A percentile compares a stretch with the other conserved stretches of the same genome.
Conservation (phyloP, 768 basidiomycete species). For the Trametes punicea region DNA sequence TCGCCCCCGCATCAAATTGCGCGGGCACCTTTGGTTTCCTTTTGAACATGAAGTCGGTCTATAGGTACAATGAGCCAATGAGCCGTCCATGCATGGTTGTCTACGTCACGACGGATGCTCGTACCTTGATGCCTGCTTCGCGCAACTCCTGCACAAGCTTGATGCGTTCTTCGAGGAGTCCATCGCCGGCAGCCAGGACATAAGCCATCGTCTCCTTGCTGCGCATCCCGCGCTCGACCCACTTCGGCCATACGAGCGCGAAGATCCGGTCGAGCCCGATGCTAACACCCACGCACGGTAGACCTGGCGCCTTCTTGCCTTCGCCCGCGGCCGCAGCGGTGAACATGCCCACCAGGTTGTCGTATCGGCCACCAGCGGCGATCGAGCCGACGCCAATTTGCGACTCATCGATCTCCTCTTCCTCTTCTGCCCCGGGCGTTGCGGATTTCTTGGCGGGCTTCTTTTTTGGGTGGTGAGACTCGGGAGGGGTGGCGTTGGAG, state of each 20-base stretch:
- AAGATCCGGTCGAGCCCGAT: constrained; percentile 95
- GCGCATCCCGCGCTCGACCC: constrained; percentile 73
- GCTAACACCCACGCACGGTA: constrained; percentile 91
- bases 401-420: constrained; percentile 89
- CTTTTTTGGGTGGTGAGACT: constrained; percentile 37
- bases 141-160: constrained; percentile 75
- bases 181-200: constrained; percentile 89
- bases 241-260: constrained; percentile 84
- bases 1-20: constrained; percentile 90
- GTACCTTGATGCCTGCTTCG: constrained; percentile 83
- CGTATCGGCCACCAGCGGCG: constrained; percentile 97
- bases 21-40: constrained; percentile 82
- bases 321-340: constrained; percentile 74
- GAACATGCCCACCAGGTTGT: constrained; percentile 92
- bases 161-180: constrained; percentile 82
- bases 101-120: constrained; percentile 12
- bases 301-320: constrained; percentile 58
- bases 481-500: constrained; percentile 24
- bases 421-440: constrained; percentile 45
- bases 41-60: constrained; percentile 94
- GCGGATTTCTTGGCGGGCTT: constrained; percentile 43
- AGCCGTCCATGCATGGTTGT: not conserved
- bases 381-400: constrained; percentile 97
- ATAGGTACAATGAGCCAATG: constrained; percentile 7
- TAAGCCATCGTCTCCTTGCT: constrained; percentile 93